These are phyloP conservation scores for Saccharomyces mikatae DNA, from an alignment of 805 yeast species.

Conservation along the genomic window DNA sequence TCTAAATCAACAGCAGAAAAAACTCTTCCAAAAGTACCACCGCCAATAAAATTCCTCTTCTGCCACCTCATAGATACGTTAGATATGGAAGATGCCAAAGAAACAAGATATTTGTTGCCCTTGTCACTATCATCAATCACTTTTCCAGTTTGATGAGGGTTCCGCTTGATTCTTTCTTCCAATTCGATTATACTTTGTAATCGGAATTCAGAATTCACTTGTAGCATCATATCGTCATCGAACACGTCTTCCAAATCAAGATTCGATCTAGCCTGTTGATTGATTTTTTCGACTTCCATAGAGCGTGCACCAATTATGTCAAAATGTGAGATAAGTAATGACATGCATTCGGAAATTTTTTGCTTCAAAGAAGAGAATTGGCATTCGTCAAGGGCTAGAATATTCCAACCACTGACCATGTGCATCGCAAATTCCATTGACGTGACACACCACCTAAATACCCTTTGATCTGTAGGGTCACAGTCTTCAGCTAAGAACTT, in stretches of 20 bases:
- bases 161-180: constrained; percentile 43
- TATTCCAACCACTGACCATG: constrained; percentile 84
- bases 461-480: constrained; percentile 83
- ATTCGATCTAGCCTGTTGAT: constrained; percentile 27
- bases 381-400: constrained; percentile 67
- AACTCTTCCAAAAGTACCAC: constrained; percentile 93
- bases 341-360: constrained; percentile 91
- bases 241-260: constrained; percentile 35
- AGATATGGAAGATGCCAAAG: constrained; percentile 81
- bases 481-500: constrained; percentile 91
- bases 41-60: constrained; percentile 87
- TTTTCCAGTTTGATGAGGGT: constrained; percentile 60
- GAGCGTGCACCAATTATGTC: constrained; percentile 98
- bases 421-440: constrained; percentile 96
- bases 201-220: constrained; percentile 58
- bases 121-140: constrained; percentile 82
- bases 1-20: constrained; percentile 87
- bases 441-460: constrained; percentile 92
- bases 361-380: constrained; percentile 65
- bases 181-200: constrained; percentile 56
- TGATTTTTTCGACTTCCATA: constrained; percentile 42
- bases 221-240: constrained; percentile 46
- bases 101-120: constrained; percentile 78
- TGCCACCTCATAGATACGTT: constrained; percentile 95
- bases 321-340: constrained; percentile 86